These are phyloP conservation scores for Murraya koenigii DNA, from an alignment of 345 rosid genomes.

Conservation along the genomic window DNA sequence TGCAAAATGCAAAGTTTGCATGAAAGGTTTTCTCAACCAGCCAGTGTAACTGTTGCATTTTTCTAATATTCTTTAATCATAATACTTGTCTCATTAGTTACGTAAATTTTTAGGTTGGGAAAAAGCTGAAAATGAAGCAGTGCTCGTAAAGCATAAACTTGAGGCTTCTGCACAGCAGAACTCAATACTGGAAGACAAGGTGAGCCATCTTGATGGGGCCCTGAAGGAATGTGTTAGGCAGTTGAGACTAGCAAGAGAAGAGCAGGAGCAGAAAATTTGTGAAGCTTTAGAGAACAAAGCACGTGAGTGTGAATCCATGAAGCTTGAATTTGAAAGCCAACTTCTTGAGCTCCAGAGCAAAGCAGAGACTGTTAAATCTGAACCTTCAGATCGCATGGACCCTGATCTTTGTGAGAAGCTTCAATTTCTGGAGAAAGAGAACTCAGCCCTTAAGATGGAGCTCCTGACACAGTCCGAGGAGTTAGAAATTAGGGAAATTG, in stretches of 20 bases:
- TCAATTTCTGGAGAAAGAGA: slow-evolving; percentile 58
- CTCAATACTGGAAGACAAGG: slow-evolving; percentile 61
- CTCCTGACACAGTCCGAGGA: slow-evolving; percentile 66
- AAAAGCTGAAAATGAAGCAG: slow-evolving; percentile 77
- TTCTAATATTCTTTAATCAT: slow-evolving; percentile 4
- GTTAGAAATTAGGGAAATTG: slow-evolving; percentile 69
- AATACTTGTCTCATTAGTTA: neutral
- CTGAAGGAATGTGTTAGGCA: slow-evolving; percentile 94
- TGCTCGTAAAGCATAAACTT: slow-evolving; percentile 58
- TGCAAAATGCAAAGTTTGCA: neutral
- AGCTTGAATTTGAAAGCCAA: slow-evolving; percentile 49
- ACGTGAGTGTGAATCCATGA: slow-evolving; percentile 51
- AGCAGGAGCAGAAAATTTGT: slow-evolving; percentile 59
- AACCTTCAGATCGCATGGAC: slow-evolving; percentile 20
- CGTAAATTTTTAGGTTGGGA: slow-evolving; percentile 68
- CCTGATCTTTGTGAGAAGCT: slow-evolving; percentile 43
- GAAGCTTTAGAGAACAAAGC: slow-evolving; percentile 52
- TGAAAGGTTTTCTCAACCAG: neutral
- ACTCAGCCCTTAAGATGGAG: slow-evolving; percentile 54
- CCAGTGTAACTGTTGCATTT: neutral
- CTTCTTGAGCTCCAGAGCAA: slow-evolving; percentile 45
- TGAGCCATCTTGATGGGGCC: slow-evolving; percentile 85
- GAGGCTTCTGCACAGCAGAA: slow-evolving; percentile 50
- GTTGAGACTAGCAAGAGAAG: slow-evolving; percentile 79
- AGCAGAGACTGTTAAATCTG: slow-evolving; percentile 29